Conservation (phyloP, 2,329 filamentous ascomycete genomes). For the Lecanicillium sp. region DNA sequence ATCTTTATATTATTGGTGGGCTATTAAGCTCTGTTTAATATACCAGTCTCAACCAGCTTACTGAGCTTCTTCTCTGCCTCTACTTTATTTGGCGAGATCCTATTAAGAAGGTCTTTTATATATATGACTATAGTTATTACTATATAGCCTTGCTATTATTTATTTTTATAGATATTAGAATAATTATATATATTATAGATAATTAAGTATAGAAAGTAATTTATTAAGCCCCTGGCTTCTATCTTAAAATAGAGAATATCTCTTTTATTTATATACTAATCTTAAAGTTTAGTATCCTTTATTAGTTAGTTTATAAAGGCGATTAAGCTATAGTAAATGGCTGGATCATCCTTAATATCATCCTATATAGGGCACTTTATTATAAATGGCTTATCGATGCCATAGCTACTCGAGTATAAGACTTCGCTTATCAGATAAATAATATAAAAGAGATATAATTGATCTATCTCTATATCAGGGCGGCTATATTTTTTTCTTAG, state of each 20-base stretch:
- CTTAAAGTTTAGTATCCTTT: slow-evolving; percentile 12
- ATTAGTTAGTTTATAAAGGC: slow-evolving; percentile 13
- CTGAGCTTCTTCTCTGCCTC: not conserved
- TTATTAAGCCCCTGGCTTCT: slow-evolving; percentile 22
- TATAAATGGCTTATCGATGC: slow-evolving; percentile 12
- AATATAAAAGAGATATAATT: not conserved
- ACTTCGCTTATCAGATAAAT: not conserved
- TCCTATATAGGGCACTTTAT: slow-evolving; percentile 24
- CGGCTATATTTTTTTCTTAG: not conserved
- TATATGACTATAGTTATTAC: slow-evolving; percentile 24
- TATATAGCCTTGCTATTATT: slow-evolving; percentile 27
- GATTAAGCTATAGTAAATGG: slow-evolving; percentile 14
- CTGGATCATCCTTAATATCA: slow-evolving; percentile 11
- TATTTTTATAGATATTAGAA: slow-evolving; percentile 29
- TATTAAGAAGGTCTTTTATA: slow-evolving; percentile 13
- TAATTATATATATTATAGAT: slow-evolving; percentile 34
- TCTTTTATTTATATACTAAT: slow-evolving; percentile 2
- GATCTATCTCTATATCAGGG: not conserved
- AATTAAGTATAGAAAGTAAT: slow-evolving; percentile 22
- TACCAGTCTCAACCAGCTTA: too few relatives aligned
- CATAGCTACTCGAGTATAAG: not conserved
- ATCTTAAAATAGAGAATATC: slow-evolving; percentile 17
- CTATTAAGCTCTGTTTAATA: too few relatives aligned
- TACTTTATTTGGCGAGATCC: slow-evolving; percentile 1
- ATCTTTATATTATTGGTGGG: not conserved